Base-by-base conservation (phyloP, 2,329 filamentous ascomycete genomes). In the Fusarium praegraminearum region DNA sequence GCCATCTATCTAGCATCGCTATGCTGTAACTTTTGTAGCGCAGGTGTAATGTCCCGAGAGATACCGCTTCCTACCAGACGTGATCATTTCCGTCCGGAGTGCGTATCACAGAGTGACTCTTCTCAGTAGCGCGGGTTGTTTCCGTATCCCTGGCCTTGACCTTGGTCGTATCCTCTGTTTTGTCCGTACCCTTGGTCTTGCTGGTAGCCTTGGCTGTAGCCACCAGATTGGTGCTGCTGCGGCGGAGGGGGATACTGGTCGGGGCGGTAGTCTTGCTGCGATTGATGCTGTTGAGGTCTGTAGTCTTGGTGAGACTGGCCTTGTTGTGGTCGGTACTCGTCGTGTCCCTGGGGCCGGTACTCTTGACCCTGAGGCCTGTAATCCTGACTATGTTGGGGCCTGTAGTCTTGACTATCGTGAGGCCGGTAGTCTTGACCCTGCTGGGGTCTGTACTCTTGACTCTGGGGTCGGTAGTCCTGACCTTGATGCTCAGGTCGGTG, bases 231-330 rank as follows among this genome's bases (percentile, higher is more conserved):
- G 2, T 62, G 59, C 7, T 69, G 59, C 12, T 71, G 68, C 4
- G 50, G 43, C 1, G 60, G 59, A 7, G 61, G 59, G 3, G 57
- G 68, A 4, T 71, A 69, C 10, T 75, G 72, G 9, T 74, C 67
- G 5, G 74, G 68, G 3, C 74, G 70, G 38, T 78, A 73, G 18
- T 64, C 60, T 43, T 72, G 69, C 9, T 58, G 47, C 3, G 50
- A 26, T 9, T 61, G 46, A 15, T 67, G 52, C 28, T 74, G 71
- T 5, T 69, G 51, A 43, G 73, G 61, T 8, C 54, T 60, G 26
- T 65, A 65, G 15, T 65, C 62, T n/a, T 65, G 54, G 1, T 65
- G 41, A 12, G 46, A 38, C 12, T 59, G 60, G 3, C 28, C 18
- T 7, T 65, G 41, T 18, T 60, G 62, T 22, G 61, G 61, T 40